Percentiles rank a stretch among this genome's conserved stretches.
These are phyloP conservation scores for Cryptosporidium ubiquitum DNA, from an alignment of 169 alveolate genomes.

Conservation along the genomic window DNA sequence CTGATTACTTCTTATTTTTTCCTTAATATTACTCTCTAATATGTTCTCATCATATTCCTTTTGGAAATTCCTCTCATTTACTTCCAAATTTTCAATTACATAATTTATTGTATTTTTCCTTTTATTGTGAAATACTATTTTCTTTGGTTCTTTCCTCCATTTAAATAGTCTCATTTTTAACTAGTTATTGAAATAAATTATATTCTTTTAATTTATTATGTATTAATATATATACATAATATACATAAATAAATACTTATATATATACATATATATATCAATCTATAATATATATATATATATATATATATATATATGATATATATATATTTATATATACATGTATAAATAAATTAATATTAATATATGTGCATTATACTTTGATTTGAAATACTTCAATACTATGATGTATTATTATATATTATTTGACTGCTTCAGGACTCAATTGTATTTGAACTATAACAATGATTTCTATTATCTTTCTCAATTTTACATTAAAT, in stretches of 20 bases:
- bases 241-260: background rate
- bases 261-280: no score
- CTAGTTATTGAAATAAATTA: background rate
- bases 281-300: no score
- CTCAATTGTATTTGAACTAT: background rate
- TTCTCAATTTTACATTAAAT: background rate
- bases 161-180: slow-evolving; percentile 2
- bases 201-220: background rate
- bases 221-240: background rate
- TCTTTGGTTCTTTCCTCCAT: slow-evolving; percentile 6
- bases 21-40: background rate
- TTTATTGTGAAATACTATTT: background rate
- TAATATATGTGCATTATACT: background rate
- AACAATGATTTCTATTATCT: no score
- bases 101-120: slow-evolving; percentile 29
- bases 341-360: no score
- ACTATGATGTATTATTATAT: no score
- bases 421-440: background rate
- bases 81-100: slow-evolving; percentile 9
- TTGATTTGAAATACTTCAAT: background rate
- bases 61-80: background rate
- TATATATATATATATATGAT: no score
- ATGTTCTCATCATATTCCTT: background rate
- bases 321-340: no score
- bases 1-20: background rate